phyloP scores from a whole-genome alignment of 2,329 filamentous ascomycete genomes.

The Microsporum canis region DNA sequence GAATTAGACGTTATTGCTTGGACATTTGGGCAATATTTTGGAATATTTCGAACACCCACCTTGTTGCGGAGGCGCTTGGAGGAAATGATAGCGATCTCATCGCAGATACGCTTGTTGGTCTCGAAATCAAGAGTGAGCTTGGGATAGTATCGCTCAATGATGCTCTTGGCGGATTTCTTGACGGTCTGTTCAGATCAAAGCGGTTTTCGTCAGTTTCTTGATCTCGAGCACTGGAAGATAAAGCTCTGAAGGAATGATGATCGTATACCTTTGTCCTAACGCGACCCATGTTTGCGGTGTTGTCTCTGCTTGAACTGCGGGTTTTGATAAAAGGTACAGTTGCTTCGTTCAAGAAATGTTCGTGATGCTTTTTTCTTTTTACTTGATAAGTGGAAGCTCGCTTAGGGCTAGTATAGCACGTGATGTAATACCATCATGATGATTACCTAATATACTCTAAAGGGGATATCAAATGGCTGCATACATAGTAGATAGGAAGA shows the following conservation, averaged over 20 bases:
- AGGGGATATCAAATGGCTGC: too few species aligned
- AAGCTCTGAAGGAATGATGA: not conserved
- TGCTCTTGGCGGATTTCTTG: slow-evolving; percentile 93
- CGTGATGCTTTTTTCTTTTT: not conserved
- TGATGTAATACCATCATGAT: not conserved
- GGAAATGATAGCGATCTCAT: slow-evolving; percentile 99
- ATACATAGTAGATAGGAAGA: too few species aligned
- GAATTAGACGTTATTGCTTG: not conserved
- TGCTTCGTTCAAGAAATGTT: not conserved
- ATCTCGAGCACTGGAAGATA: not conserved
- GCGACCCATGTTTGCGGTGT: slow-evolving; percentile 18
- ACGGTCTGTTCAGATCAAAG: slow-evolving; percentile 43
- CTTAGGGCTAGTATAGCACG: not conserved
- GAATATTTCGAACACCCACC: slow-evolving; percentile 40
- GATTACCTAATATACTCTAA: not conserved
- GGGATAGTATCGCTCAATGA: slow-evolving; percentile 98
- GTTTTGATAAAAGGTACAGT: not conserved
- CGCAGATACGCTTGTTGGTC: slow-evolving; percentile 99
- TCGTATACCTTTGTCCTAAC: slow-evolving; percentile 20
- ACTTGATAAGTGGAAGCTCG: not conserved
- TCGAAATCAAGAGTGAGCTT: slow-evolving; percentile 99
- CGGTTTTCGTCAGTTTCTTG: slow-evolving; percentile 5
- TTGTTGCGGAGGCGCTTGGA: slow-evolving; percentile 99
- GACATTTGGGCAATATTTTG: not conserved
- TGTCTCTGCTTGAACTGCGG: slow-evolving; percentile 6